phyloP scores from a whole-genome alignment of 2,329 filamentous ascomycete genomes.

The Intubia oerlemansii region DNA sequence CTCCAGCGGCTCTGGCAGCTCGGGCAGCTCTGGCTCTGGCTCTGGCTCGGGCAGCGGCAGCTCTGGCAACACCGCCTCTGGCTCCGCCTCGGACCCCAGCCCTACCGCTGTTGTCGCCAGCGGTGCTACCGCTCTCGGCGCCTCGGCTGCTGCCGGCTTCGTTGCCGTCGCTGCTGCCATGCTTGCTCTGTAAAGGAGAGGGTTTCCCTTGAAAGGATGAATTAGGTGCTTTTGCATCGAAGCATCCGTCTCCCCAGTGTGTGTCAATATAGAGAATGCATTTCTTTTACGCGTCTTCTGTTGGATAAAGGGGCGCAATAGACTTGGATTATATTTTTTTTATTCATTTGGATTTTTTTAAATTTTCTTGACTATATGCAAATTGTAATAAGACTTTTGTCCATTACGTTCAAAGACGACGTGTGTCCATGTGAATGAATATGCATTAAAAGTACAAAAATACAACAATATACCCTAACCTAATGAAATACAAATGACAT shows the following conservation, averaged over 20 bases:
- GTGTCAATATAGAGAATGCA: not conserved
- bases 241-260: too few species aligned
- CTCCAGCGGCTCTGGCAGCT: conserved; percentile 3
- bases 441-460: too few species aligned
- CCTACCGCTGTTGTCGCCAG: conserved; percentile 10
- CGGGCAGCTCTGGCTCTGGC: conserved; percentile 1
- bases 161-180: conserved; percentile 13
- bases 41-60: conserved; percentile 5
- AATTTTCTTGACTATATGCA: too few species aligned
- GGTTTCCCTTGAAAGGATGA: not conserved
- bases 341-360: too few species aligned
- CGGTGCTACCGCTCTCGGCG: conserved; percentile 7
- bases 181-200: conserved; percentile 13
- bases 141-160: conserved; percentile 13
- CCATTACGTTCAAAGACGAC: too few species aligned
- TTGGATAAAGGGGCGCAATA: not conserved
- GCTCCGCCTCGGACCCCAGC: conserved; percentile 5
- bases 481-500: not conserved
- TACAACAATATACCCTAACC: too few species aligned
- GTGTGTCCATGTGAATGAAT: too few species aligned
- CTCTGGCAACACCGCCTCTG: conserved; percentile 1
- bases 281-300: not conserved
- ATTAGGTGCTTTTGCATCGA: not conserved
- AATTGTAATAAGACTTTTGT: too few species aligned
- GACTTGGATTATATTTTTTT: too few species aligned